Evolutionary conservation across 2,329 filamentous ascomycete genomes (phyloP).

Genomic region (Stagonosporopsis cucurbitacearum): DNA sequence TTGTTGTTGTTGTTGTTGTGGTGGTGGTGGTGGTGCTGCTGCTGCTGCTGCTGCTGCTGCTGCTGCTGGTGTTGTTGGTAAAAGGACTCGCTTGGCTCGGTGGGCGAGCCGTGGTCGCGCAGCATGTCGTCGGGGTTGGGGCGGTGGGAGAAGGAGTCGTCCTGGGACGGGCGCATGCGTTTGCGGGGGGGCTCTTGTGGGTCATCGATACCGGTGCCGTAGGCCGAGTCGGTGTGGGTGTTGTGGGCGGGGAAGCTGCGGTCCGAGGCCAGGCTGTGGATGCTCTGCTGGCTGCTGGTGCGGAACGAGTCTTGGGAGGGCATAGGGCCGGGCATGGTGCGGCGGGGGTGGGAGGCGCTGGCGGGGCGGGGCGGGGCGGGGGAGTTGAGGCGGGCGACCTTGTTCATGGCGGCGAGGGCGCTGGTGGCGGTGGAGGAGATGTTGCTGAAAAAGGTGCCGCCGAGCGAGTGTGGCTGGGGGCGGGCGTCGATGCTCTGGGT

Average conservation of each 20-base stretch:
- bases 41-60: constrained; percentile 46
- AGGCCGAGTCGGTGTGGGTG: constrained; percentile 67
- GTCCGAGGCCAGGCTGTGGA: constrained; percentile 73
- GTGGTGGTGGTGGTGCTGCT: constrained; percentile 50
- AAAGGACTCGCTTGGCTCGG: constrained; percentile 82
- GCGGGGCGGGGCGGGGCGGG: constrained; percentile 69
- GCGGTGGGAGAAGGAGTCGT: constrained; percentile 48
- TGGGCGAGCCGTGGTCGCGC: constrained; percentile 69
- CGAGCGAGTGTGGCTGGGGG: constrained; percentile 64
- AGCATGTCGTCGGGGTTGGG: constrained; percentile 61
- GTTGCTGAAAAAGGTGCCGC: constrained; percentile 95
- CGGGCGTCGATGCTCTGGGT: constrained; percentile 75
- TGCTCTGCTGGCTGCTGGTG: constrained; percentile 81
- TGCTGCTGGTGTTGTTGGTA: constrained; percentile 50
- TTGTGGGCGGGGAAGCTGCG: constrained; percentile 69
- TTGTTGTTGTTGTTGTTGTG: no score
- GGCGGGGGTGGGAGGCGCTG: constrained; percentile 69
- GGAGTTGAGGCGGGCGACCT: constrained; percentile 86
- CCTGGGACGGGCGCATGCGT: constrained; percentile 62
- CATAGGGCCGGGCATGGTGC: constrained; percentile 70
- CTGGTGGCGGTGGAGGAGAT: constrained; percentile 93
- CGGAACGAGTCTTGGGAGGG: constrained; percentile 71
- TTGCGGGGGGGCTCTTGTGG: constrained; percentile 81
- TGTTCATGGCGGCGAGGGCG: constrained; percentile 94
- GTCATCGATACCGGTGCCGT: constrained; percentile 64